phyloP scores from a whole-genome alignment of 345 rosid genomes.

The Draba incana region DNA sequence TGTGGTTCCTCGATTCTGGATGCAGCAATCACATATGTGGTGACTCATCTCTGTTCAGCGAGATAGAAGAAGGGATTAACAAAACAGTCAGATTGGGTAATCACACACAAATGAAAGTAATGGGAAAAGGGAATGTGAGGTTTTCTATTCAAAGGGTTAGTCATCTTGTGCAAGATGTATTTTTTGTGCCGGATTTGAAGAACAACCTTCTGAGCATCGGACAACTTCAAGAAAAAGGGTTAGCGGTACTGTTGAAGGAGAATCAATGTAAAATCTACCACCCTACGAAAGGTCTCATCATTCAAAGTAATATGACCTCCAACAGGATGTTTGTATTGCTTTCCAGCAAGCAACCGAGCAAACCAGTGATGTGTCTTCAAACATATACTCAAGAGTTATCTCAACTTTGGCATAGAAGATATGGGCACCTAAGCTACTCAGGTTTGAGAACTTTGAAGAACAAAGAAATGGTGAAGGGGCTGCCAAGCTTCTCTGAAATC shows the following conservation, averaged over 20 bases:
- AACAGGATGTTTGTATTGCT: background rate
- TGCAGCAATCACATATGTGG: conserved; percentile 10
- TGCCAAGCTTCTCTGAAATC: background rate
- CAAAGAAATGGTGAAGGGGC: background rate
- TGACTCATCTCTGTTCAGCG: background rate
- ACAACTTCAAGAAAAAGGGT: background rate
- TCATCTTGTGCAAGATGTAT: background rate
- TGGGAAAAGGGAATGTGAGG: background rate
- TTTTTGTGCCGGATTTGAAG: background rate
- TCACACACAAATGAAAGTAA: background rate
- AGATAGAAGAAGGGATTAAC: background rate
- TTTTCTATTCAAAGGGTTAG: background rate
- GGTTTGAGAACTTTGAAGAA: background rate
- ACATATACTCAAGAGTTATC: background rate
- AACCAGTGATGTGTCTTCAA: background rate
- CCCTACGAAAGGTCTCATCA: background rate
- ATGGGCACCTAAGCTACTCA: background rate
- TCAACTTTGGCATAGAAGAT: background rate
- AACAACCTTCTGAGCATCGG: background rate
- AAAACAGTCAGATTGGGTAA: background rate
- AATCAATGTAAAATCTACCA: background rate
- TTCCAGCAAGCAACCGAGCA: background rate
- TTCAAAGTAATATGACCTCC: background rate
- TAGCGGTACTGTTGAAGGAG: background rate
- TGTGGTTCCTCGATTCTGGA: background rate